Percentiles rank a stretch among this genome's conserved stretches.
Evolutionary conservation across 148 eudicot genomes (phyloP).

Genomic region (Rhododendron ovatum): DNA sequence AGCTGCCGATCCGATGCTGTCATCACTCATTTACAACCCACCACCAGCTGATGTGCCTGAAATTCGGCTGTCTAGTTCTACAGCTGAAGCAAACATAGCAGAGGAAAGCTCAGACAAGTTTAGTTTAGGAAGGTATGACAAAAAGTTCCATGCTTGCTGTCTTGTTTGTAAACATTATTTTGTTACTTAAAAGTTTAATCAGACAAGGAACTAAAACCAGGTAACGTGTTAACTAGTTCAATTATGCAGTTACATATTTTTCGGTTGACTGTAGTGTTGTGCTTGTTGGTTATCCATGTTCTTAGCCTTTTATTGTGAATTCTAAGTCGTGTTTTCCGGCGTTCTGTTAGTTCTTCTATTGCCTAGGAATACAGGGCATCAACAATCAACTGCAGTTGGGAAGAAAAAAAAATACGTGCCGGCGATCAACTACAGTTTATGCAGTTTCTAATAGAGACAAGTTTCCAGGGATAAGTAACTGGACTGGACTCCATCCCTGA

Average conservation of each 20-base stretch:
- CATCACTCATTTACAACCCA: slow-evolving; percentile 29
- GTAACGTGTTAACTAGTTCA: not conserved
- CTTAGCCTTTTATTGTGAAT: not conserved
- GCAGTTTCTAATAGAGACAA: not conserved
- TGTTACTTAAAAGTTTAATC: not conserved
- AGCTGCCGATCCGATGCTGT: slow-evolving; percentile 23
- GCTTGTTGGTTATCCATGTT: not conserved
- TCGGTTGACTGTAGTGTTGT: not conserved
- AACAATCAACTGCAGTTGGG: not conserved
- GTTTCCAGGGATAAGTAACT: not conserved
- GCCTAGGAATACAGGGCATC: not conserved
- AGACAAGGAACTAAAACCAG: not conserved
- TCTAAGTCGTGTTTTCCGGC: not conserved
- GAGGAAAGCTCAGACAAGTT: slow-evolving; percentile 9
- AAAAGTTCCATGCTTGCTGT: not conserved
- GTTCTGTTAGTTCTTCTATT: not conserved
- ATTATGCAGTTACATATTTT: not conserved
- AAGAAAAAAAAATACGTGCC: not conserved
- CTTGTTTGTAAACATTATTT: not conserved
- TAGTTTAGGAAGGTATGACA: not conserved
- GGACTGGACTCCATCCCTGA: not conserved
- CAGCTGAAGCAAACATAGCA: slow-evolving; percentile 14
- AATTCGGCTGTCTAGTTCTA: slow-evolving; percentile 6
- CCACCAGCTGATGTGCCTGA: slow-evolving; percentile 10
- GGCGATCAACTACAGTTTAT: not conserved